Evolutionary conservation across 495 filamentous ascomycete species (phyloP), one percentile per base, ranked within the genome.

Genomic region (Podospora sp.): DNA sequence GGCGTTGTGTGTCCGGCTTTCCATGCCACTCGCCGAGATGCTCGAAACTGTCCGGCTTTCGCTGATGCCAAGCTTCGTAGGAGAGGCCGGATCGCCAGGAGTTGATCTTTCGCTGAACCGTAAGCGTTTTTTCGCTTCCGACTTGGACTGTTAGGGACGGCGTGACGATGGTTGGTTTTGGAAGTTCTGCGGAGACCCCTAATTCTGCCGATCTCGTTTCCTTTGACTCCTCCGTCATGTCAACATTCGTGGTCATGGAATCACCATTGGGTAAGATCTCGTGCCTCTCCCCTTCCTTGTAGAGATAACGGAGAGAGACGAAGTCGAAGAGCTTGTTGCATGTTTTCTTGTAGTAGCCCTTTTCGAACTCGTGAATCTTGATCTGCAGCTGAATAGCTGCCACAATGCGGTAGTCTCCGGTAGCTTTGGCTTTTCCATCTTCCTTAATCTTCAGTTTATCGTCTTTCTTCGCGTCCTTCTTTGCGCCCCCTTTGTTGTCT

Each of bases 331-430:
- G 16, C 21, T 22, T n/a, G 50, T 53, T 18, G 50, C 16, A n/a
- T 5, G 50, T 53, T 18, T 53, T 53, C 6, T 7, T 7, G 50
- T 53, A 53, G n/a, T n/a, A n/a, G 50, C 50, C 50, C 50, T n/a
- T 53, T 22, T 53, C 50, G 50, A 53, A 53, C 21, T 22, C 50
- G 16, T 53, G 50, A 5, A 53, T 53, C n/a, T 53, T 53, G 50
- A 53, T 18, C 21, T 53, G 50, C 18, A 53, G 50, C 6, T 18
- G 50, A 22, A 53, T 7, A 6, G 50, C 50, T n/a, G 21, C 50
- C 18, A 53, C 50, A 18, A 53, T 53, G 50, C 50, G 50, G 50
- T 6, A 53, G 50, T 18, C 6, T n/a, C n/a, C n/a, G n/a, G n/a
- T n/a, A n/a, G n/a, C n/a, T n/a, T n/a, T n/a, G n/a, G n/a, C n/a